These are phyloP conservation scores for Haplographium delicatum DNA, from an alignment of 495 filamentous ascomycete genomes.

Conservation along the genomic window DNA sequence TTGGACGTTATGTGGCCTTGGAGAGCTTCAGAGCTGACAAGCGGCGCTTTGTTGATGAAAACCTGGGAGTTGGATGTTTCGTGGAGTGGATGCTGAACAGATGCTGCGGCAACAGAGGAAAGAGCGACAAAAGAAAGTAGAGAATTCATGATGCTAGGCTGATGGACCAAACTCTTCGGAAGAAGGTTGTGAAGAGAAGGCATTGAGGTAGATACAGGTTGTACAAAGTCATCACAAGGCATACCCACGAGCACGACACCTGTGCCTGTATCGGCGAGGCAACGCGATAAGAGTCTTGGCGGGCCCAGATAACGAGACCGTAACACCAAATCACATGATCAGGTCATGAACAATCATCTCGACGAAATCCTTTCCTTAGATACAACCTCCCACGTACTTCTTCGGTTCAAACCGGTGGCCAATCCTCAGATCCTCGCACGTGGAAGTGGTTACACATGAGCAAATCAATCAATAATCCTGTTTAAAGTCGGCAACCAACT, in stretches of 20 bases:
- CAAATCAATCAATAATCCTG: too few species aligned
- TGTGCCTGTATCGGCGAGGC: conserved; percentile 5
- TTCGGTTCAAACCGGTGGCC: too few species aligned
- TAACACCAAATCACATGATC: too few species aligned
- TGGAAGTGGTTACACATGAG: too few species aligned
- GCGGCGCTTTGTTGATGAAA: conserved; percentile 12
- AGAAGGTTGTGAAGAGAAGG: neutral
- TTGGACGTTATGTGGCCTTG: conserved; percentile 48
- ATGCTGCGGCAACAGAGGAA: conserved; percentile 10
- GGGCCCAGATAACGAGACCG: too few species aligned
- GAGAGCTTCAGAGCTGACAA: conserved; percentile 45
- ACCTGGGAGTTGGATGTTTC: conserved; percentile 5
- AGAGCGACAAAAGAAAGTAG: conserved; percentile 12
- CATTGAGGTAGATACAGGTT: too few species aligned
- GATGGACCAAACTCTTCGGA: neutral
- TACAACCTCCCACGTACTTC: too few species aligned
- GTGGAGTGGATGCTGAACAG: conserved; percentile 16
- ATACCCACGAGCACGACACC: neutral
- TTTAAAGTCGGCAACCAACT: too few species aligned
- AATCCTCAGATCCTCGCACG: too few species aligned
- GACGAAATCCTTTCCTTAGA: too few species aligned
- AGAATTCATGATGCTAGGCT: conserved; percentile 9
- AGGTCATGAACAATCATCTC: too few species aligned
- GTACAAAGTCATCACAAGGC: neutral
- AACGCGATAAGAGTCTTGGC: conserved; percentile 4